Evolutionary conservation across 768 basidiomycete genomes (phyloP).

Genomic region (Myochromella boudieri): DNA sequence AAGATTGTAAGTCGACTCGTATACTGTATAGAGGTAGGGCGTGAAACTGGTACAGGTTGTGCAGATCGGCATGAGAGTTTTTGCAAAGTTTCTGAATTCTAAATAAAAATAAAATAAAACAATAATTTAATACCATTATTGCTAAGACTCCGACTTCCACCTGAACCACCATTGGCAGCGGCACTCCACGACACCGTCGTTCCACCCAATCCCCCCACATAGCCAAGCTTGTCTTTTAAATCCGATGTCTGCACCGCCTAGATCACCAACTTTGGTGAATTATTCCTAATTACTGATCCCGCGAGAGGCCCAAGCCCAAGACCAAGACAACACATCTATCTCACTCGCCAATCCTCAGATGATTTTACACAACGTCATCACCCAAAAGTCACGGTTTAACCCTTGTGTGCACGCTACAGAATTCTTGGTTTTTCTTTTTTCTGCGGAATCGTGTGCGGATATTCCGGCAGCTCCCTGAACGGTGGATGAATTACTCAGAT

Average conservation of each 20-base stretch:
- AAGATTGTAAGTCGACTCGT: constrained; percentile 75
- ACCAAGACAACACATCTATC: constrained; percentile 2
- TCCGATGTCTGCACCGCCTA: constrained; percentile 3
- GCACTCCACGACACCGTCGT: constrained; percentile 2
- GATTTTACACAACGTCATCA: not conserved
- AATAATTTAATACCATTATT: no score
- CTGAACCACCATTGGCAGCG: constrained; percentile 1
- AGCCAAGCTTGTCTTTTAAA: constrained; percentile 4
- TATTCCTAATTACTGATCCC: constrained; percentile 2
- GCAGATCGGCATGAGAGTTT: constrained; percentile 49
- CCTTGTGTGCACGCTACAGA: constrained; percentile 3
- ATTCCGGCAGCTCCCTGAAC: constrained; percentile 5
- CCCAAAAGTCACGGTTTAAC: constrained; percentile 5
- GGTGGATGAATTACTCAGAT: constrained; percentile 6
- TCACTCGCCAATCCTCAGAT: constrained; percentile 9
- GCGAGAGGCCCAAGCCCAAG: not conserved
- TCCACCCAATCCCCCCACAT: constrained; percentile 3
- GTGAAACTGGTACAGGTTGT: constrained; percentile 69
- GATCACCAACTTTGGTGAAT: constrained; percentile 13
- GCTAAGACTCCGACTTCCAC: no score
- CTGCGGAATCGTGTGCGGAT: no score
- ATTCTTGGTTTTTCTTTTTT: no score
- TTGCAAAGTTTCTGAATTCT: no score
- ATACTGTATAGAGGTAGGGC: constrained; percentile 76
- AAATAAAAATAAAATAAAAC: no score